A percentile compares a stretch with the other conserved stretches of the same genome.
Evolutionary conservation across 2,329 filamentous ascomycete species (phyloP).

Genomic region (Penicillium sp.): DNA sequence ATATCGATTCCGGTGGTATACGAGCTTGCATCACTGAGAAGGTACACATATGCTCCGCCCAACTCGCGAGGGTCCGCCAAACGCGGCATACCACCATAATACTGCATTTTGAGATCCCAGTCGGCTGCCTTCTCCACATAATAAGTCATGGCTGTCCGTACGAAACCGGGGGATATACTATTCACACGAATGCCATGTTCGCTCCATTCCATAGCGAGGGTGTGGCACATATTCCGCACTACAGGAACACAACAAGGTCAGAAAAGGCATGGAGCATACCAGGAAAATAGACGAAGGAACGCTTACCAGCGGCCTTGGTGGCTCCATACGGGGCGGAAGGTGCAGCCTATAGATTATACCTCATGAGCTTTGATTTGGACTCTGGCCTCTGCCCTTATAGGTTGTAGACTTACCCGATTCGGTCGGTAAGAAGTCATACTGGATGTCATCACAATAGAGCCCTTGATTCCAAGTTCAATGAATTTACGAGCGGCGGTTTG

Average conservation of each 20-base stretch:
- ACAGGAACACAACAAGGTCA: constrained; percentile 8
- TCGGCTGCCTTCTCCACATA: constrained; percentile 55
- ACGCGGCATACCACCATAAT: constrained; percentile 60
- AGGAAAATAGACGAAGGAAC: neutral
- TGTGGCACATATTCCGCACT: constrained; percentile 32
- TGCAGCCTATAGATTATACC: constrained; percentile 34
- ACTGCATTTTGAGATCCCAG: constrained; percentile 59
- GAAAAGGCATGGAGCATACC: neutral
- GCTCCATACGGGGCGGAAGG: constrained; percentile 53
- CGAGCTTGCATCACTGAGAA: constrained; percentile 51
- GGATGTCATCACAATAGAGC: constrained; percentile 48
- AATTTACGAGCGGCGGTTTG: constrained; percentile 36
- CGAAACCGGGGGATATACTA: constrained; percentile 49
- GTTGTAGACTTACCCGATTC: constrained; percentile 34
- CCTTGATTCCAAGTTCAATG: constrained; percentile 43
- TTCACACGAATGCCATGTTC: constrained; percentile 44
- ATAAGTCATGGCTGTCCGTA: constrained; percentile 50
- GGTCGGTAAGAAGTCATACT: constrained; percentile 53
- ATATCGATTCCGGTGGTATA: constrained; percentile 42
- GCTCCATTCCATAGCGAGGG: constrained; percentile 53
- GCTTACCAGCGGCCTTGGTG: constrained; percentile 42
- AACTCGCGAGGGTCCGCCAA: constrained; percentile 56
- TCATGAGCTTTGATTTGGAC: neutral
- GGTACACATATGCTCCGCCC: constrained; percentile 59
- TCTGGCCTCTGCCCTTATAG: neutral